Evolutionary conservation across 768 basidiomycete species (phyloP).

Genomic region (Suillus placidus): DNA sequence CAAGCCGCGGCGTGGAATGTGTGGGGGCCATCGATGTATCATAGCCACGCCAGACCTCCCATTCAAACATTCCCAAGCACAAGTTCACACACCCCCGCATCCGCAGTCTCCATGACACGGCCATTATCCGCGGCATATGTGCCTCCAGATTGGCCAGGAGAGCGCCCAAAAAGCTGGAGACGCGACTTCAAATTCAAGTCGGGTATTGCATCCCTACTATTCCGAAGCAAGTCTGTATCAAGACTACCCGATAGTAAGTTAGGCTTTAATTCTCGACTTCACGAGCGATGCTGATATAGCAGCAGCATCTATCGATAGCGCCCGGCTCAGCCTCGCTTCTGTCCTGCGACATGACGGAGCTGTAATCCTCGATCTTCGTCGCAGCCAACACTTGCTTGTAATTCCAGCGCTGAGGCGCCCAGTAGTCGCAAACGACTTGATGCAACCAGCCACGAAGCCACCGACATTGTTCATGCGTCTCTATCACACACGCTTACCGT

Average conservation of each 20-base stretch:
- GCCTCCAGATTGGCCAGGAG: constrained; percentile 18
- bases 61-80: constrained; percentile 17
- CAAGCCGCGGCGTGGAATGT: constrained; percentile 11
- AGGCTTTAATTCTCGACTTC: background rate
- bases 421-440: constrained; percentile 52
- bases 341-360: constrained; percentile 26
- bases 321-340: constrained; percentile 28
- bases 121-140: constrained; percentile 7
- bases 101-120: background rate
- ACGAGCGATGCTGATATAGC: constrained; percentile 2
- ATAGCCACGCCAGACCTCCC: constrained; percentile 22
- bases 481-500: constrained; percentile 59
- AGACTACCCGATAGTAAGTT: constrained; percentile 25
- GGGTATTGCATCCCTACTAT: constrained; percentile 32
- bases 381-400: constrained; percentile 38
- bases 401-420: constrained; percentile 49
- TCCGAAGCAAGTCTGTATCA: constrained; percentile 23
- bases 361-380: constrained; percentile 54
- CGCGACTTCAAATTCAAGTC: constrained; percentile 37
- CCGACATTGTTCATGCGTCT: constrained; percentile 54
- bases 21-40: constrained; percentile 23
- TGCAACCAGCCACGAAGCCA: constrained; percentile 56
- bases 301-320: constrained; percentile 27
- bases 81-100: constrained; percentile 25
- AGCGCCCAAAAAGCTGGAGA: constrained; percentile 33